These are phyloP conservation scores for Domatiomyces globalis DNA, from an alignment of 2,329 filamentous ascomycete genomes.

Conservation along the genomic window DNA sequence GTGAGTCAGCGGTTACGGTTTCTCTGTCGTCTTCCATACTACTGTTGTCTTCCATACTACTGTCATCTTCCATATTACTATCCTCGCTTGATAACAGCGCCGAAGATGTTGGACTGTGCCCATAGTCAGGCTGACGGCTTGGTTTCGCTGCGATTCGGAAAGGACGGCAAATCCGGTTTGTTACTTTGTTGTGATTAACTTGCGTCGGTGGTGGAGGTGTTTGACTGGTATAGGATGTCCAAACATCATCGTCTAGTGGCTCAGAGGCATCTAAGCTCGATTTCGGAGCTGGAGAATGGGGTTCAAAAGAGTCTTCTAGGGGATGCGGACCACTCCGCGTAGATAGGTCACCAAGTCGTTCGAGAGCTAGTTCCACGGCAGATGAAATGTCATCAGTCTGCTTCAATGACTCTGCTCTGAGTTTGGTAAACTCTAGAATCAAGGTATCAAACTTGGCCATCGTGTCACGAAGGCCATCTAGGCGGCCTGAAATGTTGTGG, in stretches of 20 bases:
- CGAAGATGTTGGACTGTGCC: neutral
- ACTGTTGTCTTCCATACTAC: neutral
- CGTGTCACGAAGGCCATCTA: neutral
- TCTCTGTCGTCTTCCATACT: neutral
- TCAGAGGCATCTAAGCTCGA: neutral
- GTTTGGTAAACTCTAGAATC: neutral
- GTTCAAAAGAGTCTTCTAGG: neutral
- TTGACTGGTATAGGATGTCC: neutral
- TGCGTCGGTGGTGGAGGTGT: too few species aligned
- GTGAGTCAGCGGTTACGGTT: neutral
- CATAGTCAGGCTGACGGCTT: neutral
- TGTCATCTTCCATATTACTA: neutral
- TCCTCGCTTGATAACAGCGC: neutral
- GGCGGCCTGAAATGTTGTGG: neutral
- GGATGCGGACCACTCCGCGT: neutral
- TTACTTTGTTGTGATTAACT: neutral
- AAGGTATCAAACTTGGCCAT: neutral
- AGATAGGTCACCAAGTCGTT: neutral
- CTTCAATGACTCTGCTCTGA: neutral
- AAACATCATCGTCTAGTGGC: neutral
- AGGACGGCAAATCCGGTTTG: neutral
- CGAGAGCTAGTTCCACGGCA: neutral
- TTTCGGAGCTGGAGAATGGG: neutral
- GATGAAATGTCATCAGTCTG: neutral
- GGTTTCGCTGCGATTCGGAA: neutral